Base-by-base conservation (phyloP, 2,329 filamentous ascomycete species). In the Hymenoscyphus repandus region DNA sequence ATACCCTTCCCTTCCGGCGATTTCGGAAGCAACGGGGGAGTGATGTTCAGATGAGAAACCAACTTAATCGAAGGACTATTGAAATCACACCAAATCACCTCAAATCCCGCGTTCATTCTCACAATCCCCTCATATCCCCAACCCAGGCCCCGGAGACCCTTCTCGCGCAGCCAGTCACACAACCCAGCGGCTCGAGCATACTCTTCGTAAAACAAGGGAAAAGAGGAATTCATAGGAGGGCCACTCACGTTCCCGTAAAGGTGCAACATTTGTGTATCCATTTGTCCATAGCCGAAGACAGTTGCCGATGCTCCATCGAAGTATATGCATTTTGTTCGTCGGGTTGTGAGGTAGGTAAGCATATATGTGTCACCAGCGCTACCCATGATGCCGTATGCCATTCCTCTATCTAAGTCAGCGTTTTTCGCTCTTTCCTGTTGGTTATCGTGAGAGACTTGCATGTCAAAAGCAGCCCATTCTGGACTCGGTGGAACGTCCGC, bases 361-460 rank as follows among this genome's bases (percentile, higher is more conserved):
- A 78, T 65, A 52, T 71, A 69, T 6, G 71, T 72, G 45, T 72
- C 61, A 30, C 68, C 65, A 22, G 66, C 64, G 1, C 63, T 64
- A 17, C 75, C 74, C 69, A 76, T 76, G 54, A 78, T 77, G 5
- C 72, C 72, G 56, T 78, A 78, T n/a, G 73, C 68, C 75, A 77
- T 78, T 51, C 73, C 74, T 36, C 68, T 69, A 39, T 10, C 40
- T n/a, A n/a, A 18, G 13, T n/a, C n/a, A 32, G 58, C 32, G 56
- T 52, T 34, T 42, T 34, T 38, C 30, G 31, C n/a, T n/a, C n/a
- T n/a, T n/a, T n/a, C n/a, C n/a, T n/a, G n/a, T n/a, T n/a, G n/a
- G n/a, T n/a, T n/a, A n/a, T n/a, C n/a, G n/a, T n/a, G n/a, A n/a
- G n/a, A n/a, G n/a, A 60, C 65, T 58, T 59, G 66, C 59, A 74